Evolutionary conservation across 2,329 filamentous ascomycete species (phyloP).

Genomic region (Pseudogymnoascus sp.): DNA sequence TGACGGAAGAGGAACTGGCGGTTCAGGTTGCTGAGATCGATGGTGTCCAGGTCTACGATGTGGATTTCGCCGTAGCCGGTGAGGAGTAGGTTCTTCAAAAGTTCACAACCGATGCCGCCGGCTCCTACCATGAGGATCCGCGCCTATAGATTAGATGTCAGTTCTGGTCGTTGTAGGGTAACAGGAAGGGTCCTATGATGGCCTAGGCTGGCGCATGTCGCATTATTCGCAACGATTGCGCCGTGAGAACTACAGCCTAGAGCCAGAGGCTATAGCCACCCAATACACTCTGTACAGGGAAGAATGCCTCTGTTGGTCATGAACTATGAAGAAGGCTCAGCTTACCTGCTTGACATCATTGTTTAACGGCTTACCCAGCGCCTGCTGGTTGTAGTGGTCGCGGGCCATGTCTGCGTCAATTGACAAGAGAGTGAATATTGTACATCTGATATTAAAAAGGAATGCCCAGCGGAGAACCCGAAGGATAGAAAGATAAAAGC

Average conservation of each 20-base stretch:
- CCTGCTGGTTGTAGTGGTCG: conserved; percentile 53
- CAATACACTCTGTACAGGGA: neutral
- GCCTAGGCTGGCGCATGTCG: neutral
- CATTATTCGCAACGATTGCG: neutral
- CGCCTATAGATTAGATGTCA: conserved; percentile 47
- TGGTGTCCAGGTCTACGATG: conserved; percentile 94
- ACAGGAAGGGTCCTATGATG: neutral
- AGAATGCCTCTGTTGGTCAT: neutral
- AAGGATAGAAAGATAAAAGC: neutral
- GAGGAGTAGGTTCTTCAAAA: conserved; percentile 91
- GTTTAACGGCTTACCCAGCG: conserved; percentile 57
- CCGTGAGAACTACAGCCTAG: neutral
- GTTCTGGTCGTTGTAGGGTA: conserved; percentile 17
- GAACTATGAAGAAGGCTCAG: neutral
- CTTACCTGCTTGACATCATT: conserved; percentile 60
- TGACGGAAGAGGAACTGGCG: conserved; percentile 94
- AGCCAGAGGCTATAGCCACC: neutral
- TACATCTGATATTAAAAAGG: conserved; percentile 7
- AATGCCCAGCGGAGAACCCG: neutral
- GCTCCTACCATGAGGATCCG: conserved; percentile 91
- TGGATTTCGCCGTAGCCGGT: conserved; percentile 88
- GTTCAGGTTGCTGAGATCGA: conserved; percentile 95
- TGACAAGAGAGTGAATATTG: conserved; percentile 1
- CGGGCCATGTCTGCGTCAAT: conserved; percentile 28
- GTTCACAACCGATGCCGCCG: conserved; percentile 93